phyloP scores from a whole-genome alignment of 352 stramenopile genomes.

The Phytopythium litorale region DNA sequence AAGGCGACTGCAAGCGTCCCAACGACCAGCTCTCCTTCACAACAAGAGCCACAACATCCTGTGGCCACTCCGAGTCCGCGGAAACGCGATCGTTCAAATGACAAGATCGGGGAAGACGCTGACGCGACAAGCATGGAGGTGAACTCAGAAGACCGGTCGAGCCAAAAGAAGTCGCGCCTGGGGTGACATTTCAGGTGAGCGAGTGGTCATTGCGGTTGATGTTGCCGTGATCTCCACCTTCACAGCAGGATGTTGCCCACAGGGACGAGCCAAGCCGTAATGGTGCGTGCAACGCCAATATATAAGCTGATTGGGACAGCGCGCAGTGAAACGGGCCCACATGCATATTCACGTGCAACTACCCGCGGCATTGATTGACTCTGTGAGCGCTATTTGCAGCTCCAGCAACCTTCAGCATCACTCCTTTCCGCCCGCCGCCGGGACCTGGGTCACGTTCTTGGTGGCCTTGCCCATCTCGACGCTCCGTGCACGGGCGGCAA shows the following conservation, averaged over 20 bases:
- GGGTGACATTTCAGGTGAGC: background rate
- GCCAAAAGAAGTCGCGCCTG: background rate
- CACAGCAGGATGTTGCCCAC: background rate
- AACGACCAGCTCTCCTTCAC: background rate
- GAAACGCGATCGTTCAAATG: background rate
- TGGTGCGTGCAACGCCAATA: conserved; percentile 1
- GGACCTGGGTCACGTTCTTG: conserved; percentile 64
- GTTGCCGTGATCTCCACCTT: background rate
- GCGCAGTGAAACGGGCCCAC: background rate
- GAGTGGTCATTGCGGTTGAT: background rate
- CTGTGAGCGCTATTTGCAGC: background rate
- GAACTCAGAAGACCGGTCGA: background rate
- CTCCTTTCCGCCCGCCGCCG: conserved; percentile 19
- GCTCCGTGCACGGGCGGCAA: conserved; percentile 77
- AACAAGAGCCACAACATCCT: background rate
- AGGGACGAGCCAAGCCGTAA: background rate
- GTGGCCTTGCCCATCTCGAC: conserved; percentile 90
- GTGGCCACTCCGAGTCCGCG: background rate
- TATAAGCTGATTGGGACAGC: background rate
- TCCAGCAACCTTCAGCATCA: background rate
- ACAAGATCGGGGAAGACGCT: background rate
- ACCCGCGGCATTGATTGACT: background rate
- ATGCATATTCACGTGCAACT: background rate
- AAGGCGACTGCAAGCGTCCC: background rate
- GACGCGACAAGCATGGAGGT: background rate